Evolutionary conservation across 306 rosid genomes (phyloP), one percentile per base, ranked within the genome.

Genomic region (Crataegus laevigata): DNA sequence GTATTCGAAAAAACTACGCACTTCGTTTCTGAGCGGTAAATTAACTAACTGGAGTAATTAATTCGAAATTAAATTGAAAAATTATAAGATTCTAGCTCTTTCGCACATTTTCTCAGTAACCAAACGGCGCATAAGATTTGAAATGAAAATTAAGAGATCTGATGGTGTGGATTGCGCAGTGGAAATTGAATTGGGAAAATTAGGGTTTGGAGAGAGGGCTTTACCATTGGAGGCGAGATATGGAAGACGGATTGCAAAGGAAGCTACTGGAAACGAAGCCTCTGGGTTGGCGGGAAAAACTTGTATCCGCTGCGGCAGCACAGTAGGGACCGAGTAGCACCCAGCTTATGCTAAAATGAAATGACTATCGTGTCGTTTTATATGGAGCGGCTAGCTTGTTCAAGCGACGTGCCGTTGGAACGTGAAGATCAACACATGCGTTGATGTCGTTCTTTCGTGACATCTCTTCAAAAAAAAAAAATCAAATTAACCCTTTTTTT

Each of bases 191-290:
- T 19, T 6, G 17, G 30, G 1, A 75, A 24, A 63, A 70, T 14
- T 64, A 51, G 75, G 52, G 30, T 24, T 60, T 36, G 14, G 15
- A 60, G 19, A 51, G 54, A 29, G 66, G 15, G 70, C 38, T 61
- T 69, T 76, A 81, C 84, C 84, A 81, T 81, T 24, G 77, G 34
- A 40, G 21, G 28, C 22, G 69, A 65, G 8, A 61, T 67, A 11
- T 40, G 14, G 62, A 63, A 11, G 52, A 66, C 26, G 52, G 22
- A 40, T 29, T 54, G 74, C 51, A 19, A 18, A n/a, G 69, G 47
- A 36, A 57, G 62, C 62, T 22, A 57, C 36, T 40, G 13, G 36
- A 13, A 60, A 60, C 6, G 21, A 25, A 60, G 65, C 32, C 4
- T 60, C 65, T 13, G 12, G 66, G 2, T 60, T 60, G 66, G 66